A percentile compares a stretch with the other conserved stretches of the same genome.
Evolutionary conservation across 352 stramenopile species (phyloP).

Genomic region (Halophytophthora polymorphica): DNA sequence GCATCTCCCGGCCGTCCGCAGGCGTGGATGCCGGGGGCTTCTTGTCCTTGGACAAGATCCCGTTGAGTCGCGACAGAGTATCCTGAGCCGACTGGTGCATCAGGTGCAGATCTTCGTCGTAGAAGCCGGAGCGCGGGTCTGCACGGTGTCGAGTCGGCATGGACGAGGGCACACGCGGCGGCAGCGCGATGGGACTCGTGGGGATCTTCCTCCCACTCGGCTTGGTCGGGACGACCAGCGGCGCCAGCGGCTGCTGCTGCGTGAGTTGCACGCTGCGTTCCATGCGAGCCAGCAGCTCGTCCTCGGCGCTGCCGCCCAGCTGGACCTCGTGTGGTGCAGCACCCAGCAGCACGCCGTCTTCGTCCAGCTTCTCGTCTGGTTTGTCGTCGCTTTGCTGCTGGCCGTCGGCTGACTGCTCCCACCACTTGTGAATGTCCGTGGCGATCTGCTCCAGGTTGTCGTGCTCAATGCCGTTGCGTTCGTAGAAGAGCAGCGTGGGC

Average conservation of each 20-base stretch:
- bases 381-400: slow-evolving; percentile 16
- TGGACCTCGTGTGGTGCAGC: slow-evolving; percentile 27
- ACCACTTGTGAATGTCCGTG: slow-evolving; percentile 73
- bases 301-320: slow-evolving; percentile 18
- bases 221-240: slow-evolving; percentile 2
- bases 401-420: slow-evolving; percentile 48
- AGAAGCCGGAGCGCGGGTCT: slow-evolving; percentile 22
- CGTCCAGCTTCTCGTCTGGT: slow-evolving; percentile 7
- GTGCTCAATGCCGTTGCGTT: slow-evolving; percentile 64
- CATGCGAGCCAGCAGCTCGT: slow-evolving; percentile 30
- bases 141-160: slow-evolving; percentile 16
- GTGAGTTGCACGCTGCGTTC: slow-evolving; percentile 29
- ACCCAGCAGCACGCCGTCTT: slow-evolving; percentile 9
- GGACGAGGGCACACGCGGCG: slow-evolving; percentile 22
- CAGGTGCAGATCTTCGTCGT: slow-evolving; percentile 50
- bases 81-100: slow-evolving; percentile 64
- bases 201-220: slow-evolving; percentile 15
- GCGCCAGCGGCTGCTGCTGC: slow-evolving; percentile 19
- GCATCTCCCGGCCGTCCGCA: slow-evolving; percentile 24
- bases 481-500: slow-evolving; percentile 81
- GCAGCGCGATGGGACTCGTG: slow-evolving; percentile 50
- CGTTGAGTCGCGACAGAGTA: slow-evolving; percentile 59
- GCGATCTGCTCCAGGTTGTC: slow-evolving; percentile 64
- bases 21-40: slow-evolving; percentile 12
- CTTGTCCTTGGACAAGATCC: slow-evolving; percentile 49